These are phyloP conservation scores for Penicillium paneum DNA, from an alignment of 2,329 filamentous ascomycete species.

Conservation along the genomic window DNA sequence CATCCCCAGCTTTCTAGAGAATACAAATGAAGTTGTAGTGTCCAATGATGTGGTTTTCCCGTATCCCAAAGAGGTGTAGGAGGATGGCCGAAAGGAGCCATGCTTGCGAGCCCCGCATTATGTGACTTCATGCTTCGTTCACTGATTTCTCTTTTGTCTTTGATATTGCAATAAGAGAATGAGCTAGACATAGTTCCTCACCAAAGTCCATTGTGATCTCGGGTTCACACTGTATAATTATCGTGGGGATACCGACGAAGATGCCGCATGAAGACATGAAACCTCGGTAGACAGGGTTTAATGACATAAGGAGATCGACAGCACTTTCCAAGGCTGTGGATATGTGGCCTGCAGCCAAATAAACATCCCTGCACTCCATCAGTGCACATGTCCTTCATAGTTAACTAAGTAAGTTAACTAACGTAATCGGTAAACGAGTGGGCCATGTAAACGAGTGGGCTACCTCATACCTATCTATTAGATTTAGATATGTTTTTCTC, in stretches of 20 bases:
- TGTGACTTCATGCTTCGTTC: neutral
- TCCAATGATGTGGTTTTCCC: neutral
- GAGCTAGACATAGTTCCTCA: neutral
- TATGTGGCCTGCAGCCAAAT: neutral
- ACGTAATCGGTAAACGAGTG: no score
- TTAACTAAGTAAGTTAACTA: no score
- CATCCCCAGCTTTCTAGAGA: neutral
- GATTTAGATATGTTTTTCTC: no score
- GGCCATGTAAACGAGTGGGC: no score
- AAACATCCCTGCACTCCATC: neutral
- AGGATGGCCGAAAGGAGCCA: neutral
- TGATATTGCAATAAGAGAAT: neutral
- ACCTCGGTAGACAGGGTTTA: neutral
- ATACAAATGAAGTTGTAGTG: neutral
- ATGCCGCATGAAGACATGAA: neutral
- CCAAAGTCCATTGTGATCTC: neutral
- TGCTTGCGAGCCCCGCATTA: constrained; percentile 8
- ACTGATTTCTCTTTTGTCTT: neutral
- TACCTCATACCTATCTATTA: no score
- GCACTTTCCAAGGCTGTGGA: no score
- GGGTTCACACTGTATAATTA: neutral
- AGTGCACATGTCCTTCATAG: neutral
- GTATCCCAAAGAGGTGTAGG: neutral
- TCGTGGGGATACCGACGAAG: neutral
- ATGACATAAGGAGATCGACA: neutral